Base-by-base conservation (phyloP, 345 rosid species). In the Anastatica hierochuntica region DNA sequence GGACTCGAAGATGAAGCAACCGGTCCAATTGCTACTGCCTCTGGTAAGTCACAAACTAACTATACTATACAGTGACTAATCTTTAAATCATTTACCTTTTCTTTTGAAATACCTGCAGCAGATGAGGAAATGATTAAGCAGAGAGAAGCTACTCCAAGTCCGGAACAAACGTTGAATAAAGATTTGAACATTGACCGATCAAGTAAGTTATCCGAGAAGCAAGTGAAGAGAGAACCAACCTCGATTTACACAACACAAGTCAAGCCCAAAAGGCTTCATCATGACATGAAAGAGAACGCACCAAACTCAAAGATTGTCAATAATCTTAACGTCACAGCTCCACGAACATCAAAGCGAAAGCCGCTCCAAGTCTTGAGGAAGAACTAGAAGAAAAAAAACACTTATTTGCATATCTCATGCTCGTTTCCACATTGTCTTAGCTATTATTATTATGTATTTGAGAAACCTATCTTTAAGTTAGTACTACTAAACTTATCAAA, bases 281-380 rank as follows among this genome's bases (percentile, higher is more conserved):
- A 51, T 35, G 66, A 53, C 50, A 59, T 53, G 71, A 67, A 67
- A 60, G 71, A 67, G 43, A 67, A 67, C 23, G 66, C 61, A 31
- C 60, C 35, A 30, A 45, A 21, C 61, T 50, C 47, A 14, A 66
- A 59, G 61, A 51, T 31, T 29, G 60, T 51, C 54, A 19, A 59
- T 11, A 37, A 29, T 53, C 49, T 58, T 21, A 59, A 59, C 54
- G 35, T 67, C 5, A 67, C 71, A 43, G 66, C 71, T 36, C 66
- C 49, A 37, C 52, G 43, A 42, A 67, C 38, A 14, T 38, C 66
- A 23, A 67, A 53, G 60, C 59, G 71, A 39, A 48, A 13, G 18
- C 71, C 71, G 1, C 71, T 67, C 10, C 50, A 65, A 41, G 58
- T 56, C 29, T 49, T 65, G 44, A 17, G 14, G 23, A 64, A 56